These are phyloP conservation scores for Ogataea paradorogensis DNA, from an alignment of 805 yeast genomes.

Conservation along the genomic window DNA sequence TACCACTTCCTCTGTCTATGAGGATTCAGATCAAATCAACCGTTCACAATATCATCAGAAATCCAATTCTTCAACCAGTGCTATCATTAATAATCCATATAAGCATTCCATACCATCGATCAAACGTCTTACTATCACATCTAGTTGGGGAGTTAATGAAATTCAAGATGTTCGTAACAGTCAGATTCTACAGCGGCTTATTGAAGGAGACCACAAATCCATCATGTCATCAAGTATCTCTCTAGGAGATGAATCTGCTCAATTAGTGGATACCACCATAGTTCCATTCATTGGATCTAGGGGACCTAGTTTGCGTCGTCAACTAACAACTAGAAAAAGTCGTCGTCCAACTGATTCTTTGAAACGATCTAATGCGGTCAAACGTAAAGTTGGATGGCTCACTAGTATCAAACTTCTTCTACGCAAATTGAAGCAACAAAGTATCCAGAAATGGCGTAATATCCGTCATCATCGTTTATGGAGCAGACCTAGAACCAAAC, in stretches of 20 bases:
- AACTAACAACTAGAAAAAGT: not conserved
- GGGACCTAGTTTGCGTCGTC: conserved; percentile 6
- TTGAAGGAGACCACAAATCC: conserved; percentile 7
- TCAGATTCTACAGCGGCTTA: conserved; percentile 11
- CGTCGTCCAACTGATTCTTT: conserved; percentile 17
- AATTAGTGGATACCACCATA: not conserved
- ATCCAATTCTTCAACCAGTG: not conserved
- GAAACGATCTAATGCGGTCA: conserved; percentile 32
- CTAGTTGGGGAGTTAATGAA: conserved; percentile 14
- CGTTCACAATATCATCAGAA: not conserved
- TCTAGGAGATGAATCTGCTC: conserved; percentile 1
- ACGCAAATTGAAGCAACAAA: conserved; percentile 10
- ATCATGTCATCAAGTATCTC: not conserved
- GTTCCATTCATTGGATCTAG: not conserved
- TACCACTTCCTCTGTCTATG: conserved; percentile 5
- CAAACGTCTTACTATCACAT: conserved; percentile 10
- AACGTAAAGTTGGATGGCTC: conserved; percentile 32
- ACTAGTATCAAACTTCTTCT: conserved; percentile 16
- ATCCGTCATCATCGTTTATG: conserved; percentile 10
- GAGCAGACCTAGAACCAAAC: not conserved
- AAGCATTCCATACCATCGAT: not conserved
- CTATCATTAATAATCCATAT: conserved; percentile 4
- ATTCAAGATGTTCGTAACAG: conserved; percentile 11
- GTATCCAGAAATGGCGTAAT: conserved; percentile 22
- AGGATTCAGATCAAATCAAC: not conserved